Evolutionary conservation across 345 rosid species (phyloP).

Genomic region (Turritis glabra): DNA sequence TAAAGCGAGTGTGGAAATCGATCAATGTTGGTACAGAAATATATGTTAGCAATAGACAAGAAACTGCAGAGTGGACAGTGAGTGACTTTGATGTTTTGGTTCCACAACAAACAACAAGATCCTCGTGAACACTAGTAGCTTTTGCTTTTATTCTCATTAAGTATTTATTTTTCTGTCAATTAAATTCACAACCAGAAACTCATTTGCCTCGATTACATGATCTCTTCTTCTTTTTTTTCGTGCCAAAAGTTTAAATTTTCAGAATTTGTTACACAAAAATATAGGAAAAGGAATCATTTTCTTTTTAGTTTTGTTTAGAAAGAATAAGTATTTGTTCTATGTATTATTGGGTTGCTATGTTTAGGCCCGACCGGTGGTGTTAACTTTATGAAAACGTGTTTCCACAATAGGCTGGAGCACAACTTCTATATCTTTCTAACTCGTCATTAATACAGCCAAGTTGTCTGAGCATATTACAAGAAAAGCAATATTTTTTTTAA

Average conservation of each 20-base stretch:
- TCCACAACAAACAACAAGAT: slow-evolving; percentile 28
- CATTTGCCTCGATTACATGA: background rate
- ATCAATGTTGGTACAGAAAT: slow-evolving; percentile 57
- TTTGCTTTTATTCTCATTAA: background rate
- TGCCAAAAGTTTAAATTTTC: background rate
- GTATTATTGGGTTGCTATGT: slow-evolving; percentile 32
- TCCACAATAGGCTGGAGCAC: slow-evolving; percentile 16
- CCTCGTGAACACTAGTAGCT: background rate
- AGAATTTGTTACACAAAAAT: background rate
- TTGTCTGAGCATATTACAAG: slow-evolving; percentile 33
- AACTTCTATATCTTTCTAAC: slow-evolving; percentile 36
- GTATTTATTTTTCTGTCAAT: background rate
- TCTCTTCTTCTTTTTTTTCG: background rate
- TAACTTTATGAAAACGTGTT: slow-evolving; percentile 41
- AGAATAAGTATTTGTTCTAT: background rate
- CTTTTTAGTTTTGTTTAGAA: background rate
- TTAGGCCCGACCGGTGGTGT: slow-evolving; percentile 35
- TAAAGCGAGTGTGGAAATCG: slow-evolving; percentile 48
- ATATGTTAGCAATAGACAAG: slow-evolving; percentile 44
- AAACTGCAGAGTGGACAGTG: slow-evolving; percentile 50
- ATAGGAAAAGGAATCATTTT: slow-evolving; percentile 5
- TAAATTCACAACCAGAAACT: background rate
- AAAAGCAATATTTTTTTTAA: background rate
- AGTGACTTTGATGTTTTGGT: slow-evolving; percentile 55
- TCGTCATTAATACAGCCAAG: slow-evolving; percentile 34